These are phyloP conservation scores for Lepidium sativum DNA, from an alignment of 345 rosid genomes.

Conservation along the genomic window DNA sequence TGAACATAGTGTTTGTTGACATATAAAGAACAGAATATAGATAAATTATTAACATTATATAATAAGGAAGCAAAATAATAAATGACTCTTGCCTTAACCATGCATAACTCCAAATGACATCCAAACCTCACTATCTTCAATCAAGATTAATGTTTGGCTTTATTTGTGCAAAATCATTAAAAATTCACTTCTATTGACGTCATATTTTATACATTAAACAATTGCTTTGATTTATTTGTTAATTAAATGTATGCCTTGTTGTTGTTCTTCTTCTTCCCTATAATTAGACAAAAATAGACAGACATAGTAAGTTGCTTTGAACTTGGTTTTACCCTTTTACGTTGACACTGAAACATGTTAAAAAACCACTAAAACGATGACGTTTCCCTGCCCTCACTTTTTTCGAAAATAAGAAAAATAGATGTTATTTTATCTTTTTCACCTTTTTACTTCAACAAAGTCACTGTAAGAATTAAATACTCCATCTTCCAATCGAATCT, in stretches of 20 bases:
- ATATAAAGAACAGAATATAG: background rate
- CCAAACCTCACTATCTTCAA: slow-evolving; percentile 5
- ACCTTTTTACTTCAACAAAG: slow-evolving; percentile 18
- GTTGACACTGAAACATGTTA: slow-evolving; percentile 29
- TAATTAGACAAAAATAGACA: slow-evolving; percentile 13
- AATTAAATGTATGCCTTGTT: background rate
- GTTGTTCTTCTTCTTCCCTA: background rate
- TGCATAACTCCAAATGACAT: background rate
- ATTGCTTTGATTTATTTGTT: slow-evolving; percentile 2
- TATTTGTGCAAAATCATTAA: slow-evolving; percentile 2
- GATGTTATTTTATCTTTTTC: slow-evolving; percentile 13
- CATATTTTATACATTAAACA: background rate
- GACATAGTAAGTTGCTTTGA: slow-evolving; percentile 22
- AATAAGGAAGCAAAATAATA: background rate
- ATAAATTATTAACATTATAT: background rate
- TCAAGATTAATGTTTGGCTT: slow-evolving; percentile 8
- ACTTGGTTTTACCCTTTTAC: slow-evolving; percentile 23
- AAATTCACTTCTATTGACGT: slow-evolving; percentile 1
- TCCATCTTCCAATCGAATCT: slow-evolving; percentile 11
- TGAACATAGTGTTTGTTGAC: background rate
- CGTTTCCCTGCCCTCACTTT: slow-evolving; percentile 20
- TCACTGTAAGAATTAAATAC: slow-evolving; percentile 16
- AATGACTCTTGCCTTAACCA: slow-evolving; percentile 7
- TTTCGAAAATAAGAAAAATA: slow-evolving; percentile 9
- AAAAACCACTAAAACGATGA: slow-evolving; percentile 19